phyloP scores from a whole-genome alignment of 2,329 filamentous ascomycete species.

The Huntiella omanensis region DNA sequence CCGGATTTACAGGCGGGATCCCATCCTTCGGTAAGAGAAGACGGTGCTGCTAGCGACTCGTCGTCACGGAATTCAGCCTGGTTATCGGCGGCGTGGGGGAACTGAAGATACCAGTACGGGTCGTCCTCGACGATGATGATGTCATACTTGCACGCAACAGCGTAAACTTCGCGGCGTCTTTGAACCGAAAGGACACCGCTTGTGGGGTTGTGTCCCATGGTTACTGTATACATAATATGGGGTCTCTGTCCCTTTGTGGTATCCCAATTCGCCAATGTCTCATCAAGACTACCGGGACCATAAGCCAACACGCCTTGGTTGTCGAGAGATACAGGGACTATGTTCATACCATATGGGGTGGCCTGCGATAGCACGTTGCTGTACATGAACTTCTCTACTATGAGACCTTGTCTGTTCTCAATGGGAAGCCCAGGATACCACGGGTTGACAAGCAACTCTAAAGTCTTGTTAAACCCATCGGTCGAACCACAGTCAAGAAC shows the following conservation, averaged over 20 bases:
- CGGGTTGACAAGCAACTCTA: conserved; percentile 57
- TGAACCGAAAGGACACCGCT: conserved; percentile 54
- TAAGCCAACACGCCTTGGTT: conserved; percentile 57
- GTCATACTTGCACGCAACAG: conserved; percentile 64
- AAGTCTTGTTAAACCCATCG: conserved; percentile 63
- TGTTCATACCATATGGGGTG: conserved; percentile 49
- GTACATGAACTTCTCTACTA: conserved; percentile 69
- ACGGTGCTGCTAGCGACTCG: conserved; percentile 18
- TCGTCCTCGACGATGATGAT: conserved; percentile 87
- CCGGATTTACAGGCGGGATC: conserved; percentile 31
- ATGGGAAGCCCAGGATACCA: conserved; percentile 51
- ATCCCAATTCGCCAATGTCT: conserved; percentile 74
- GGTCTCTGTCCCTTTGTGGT: conserved; percentile 52
- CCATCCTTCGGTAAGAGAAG: conserved; percentile 14
- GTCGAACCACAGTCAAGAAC: conserved; percentile 67
- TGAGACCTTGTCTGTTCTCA: conserved; percentile 51
- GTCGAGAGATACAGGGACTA: conserved; percentile 59
- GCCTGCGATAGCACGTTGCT: conserved; percentile 54
- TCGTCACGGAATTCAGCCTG: conserved; percentile 30
- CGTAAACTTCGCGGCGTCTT: conserved; percentile 62
- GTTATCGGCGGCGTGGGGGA: conserved; percentile 43
- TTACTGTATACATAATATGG: conserved; percentile 77
- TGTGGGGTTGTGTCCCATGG: conserved; percentile 71
- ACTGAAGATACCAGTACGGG: conserved; percentile 91
- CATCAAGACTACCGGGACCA: conserved; percentile 54